Evolutionary conservation across 1,284 basidiomycete genomes (phyloP), one percentile per base, ranked within the genome.

Genomic region (Ustilago lituana): DNA sequence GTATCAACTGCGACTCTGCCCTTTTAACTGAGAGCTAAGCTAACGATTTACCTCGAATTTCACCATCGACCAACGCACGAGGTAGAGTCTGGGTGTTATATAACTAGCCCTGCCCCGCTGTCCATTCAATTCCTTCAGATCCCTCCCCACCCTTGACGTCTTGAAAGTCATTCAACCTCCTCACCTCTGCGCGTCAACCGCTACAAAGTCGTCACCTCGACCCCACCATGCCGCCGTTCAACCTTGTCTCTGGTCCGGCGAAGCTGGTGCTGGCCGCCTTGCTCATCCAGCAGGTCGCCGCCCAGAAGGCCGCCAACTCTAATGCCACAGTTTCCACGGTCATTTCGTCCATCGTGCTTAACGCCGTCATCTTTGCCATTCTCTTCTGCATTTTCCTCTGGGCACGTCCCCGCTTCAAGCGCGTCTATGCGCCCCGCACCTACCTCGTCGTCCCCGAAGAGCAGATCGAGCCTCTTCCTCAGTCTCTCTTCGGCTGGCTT

Each of bases 371-470:
- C 53, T 66, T 73, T 56, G 76, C 55, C 12, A 73, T 76, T 24
- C 73, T 84, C 53, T 51, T 83, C 37, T 44, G 45, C 20, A 70
- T 66, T 23, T 85, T 84, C 74, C 50, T 83, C 40, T 23, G 83
- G 44, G 62, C 84, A 33, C 78, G 83, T 27, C 80, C 79, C 32
- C 72, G 73, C 39, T 83, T 84, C 72, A 66, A 62, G 19, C 78
- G 82, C 54, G 78, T 85, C 56, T 85, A 84, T 66, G 64, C 76
- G 47, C 83, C 84, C 4, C 75, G 83, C 32, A 76, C 81, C 12
- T 82, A 76, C 65, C 77, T 82, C 32, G 64, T 74, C 33, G 68
- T 74, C 17, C 73, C 77, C 17, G 58, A 73, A 61, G 76, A 82
- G 57, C 78, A 82, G 37, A 75, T 75, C 38, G 75, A 77, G 40